These are phyloP conservation scores for Rhodotorula paludigena DNA, from an alignment of 768 basidiomycete species.

Conservation along the genomic window DNA sequence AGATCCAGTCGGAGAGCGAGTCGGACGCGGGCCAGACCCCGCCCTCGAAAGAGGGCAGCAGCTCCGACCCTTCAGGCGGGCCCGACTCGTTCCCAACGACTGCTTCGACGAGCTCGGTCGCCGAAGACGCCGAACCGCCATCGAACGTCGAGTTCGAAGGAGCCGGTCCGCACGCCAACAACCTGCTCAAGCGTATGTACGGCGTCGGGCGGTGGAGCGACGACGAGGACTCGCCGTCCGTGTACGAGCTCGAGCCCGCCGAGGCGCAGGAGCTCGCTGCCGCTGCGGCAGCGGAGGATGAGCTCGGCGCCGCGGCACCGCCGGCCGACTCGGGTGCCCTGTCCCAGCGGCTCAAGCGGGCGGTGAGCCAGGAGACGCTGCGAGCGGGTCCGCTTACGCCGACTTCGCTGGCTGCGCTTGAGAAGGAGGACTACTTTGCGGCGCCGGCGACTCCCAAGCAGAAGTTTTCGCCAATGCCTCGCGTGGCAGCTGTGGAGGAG, in stretches of 20 bases:
- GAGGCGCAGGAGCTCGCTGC: background rate
- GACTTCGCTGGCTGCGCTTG: background rate
- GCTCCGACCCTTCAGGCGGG: background rate
- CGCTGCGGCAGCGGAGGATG: background rate
- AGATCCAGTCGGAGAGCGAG: background rate
- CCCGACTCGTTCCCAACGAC: background rate
- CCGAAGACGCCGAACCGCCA: background rate
- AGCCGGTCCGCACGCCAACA: slow-evolving; percentile 27
- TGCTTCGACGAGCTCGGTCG: slow-evolving; percentile 9
- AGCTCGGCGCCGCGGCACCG: background rate
- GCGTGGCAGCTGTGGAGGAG: too few relatives aligned
- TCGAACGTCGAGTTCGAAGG: slow-evolving; percentile 31
- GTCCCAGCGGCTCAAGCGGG: background rate
- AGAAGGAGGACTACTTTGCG: background rate
- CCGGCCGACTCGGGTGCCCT: too few relatives aligned
- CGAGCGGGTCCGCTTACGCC: background rate
- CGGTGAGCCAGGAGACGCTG: slow-evolving; percentile 1
- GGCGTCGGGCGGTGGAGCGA: slow-evolving; percentile 18
- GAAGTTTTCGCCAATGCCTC: too few relatives aligned
- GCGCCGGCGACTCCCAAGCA: background rate
- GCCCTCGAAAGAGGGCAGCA: background rate
- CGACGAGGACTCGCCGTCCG: slow-evolving; percentile 4
- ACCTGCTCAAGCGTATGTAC: slow-evolving; percentile 31
- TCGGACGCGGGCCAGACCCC: background rate
- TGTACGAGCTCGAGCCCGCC: background rate